Conservation (phyloP, 2,329 filamentous ascomycete genomes). For the Diplocarpon rosae region DNA sequence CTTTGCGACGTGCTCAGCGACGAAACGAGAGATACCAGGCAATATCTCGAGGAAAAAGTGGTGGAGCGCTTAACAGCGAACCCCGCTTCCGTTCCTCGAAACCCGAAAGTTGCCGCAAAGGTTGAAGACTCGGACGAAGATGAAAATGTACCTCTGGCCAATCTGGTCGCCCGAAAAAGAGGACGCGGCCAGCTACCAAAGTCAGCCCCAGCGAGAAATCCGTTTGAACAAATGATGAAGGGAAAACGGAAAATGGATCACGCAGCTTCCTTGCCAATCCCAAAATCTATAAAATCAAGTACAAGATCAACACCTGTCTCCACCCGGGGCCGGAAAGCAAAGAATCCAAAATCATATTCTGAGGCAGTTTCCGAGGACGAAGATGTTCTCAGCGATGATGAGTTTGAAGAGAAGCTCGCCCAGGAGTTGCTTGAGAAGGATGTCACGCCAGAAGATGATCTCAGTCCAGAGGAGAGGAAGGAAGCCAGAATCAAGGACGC, state of each 20-base stretch:
- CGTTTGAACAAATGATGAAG: slow-evolving; percentile 34
- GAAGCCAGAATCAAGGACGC: slow-evolving; percentile 58
- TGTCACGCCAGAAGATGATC: slow-evolving; percentile 33
- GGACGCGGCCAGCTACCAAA: slow-evolving; percentile 12
- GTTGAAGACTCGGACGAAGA: slow-evolving; percentile 22
- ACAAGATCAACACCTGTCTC: slow-evolving; percentile 62
- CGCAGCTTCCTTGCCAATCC: slow-evolving; percentile 33
- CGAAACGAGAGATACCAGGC: slow-evolving; percentile 48
- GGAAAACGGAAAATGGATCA: slow-evolving; percentile 44
- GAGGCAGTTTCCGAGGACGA: slow-evolving; percentile 49
- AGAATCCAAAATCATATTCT: slow-evolving; percentile 35
- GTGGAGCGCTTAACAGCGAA: slow-evolving; percentile 49
- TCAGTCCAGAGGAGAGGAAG: slow-evolving; percentile 45
- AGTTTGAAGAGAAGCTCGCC: slow-evolving; percentile 72
- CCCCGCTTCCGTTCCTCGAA: slow-evolving; percentile 29
- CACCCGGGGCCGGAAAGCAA: slow-evolving; percentile 31
- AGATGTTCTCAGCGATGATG: slow-evolving; percentile 62
- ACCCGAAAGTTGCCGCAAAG: slow-evolving; percentile 9
- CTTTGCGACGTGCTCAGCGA: slow-evolving; percentile 61
- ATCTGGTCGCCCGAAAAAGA: slow-evolving; percentile 19
- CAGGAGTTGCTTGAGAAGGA: slow-evolving; percentile 42
- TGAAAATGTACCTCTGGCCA: slow-evolving; percentile 20
- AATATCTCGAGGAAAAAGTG: slow-evolving; percentile 74
- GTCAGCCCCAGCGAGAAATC: slow-evolving; percentile 29
- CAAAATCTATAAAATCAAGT: slow-evolving; percentile 67